Evolutionary conservation across 2,329 filamentous ascomycete species (phyloP).

Genomic region (Aspergillus candidus): DNA sequence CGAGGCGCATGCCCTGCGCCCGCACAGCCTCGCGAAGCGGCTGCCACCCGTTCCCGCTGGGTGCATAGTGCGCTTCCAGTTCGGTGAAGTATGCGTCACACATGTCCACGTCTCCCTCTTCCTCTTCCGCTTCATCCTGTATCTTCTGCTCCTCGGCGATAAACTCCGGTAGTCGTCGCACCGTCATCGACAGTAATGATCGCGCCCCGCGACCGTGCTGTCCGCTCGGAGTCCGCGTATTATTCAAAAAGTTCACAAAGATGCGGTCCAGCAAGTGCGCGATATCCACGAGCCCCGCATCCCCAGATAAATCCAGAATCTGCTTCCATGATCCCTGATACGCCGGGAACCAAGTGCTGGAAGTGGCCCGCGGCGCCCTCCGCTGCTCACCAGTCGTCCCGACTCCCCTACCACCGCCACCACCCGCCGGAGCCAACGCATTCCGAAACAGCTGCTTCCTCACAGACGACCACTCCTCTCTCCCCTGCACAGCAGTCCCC

Average conservation of each 20-base stretch:
- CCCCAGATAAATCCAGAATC: slow-evolving; percentile 26
- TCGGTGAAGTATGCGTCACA: slow-evolving; percentile 39
- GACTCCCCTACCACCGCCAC: no score
- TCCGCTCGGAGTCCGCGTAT: slow-evolving; percentile 16
- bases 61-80: slow-evolving; percentile 34
- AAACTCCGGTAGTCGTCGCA: slow-evolving; percentile 33
- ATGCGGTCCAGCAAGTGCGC: slow-evolving; percentile 29
- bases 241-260: slow-evolving; percentile 33
- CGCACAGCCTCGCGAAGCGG: slow-evolving; percentile 38
- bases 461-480: slow-evolving; percentile 12
- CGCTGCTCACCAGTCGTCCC: slow-evolving; percentile 2
- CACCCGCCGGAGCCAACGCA: slow-evolving; percentile 4
- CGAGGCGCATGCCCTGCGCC: slow-evolving; percentile 34
- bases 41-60: slow-evolving; percentile 31
- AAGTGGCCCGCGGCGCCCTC: slow-evolving; percentile 18
- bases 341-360: slow-evolving; percentile 20
- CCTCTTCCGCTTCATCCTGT: slow-evolving; percentile 27
- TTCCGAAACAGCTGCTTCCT: slow-evolving; percentile 17
- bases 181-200: slow-evolving; percentile 34
- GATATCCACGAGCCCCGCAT: slow-evolving; percentile 30
- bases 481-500: slow-evolving; percentile 23
- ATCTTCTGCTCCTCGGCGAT: slow-evolving; percentile 33
- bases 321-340: slow-evolving; percentile 33
- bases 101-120: slow-evolving; percentile 34
- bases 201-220: slow-evolving; percentile 20